These are phyloP conservation scores for Pestalotiopsis sp. DNA, from an alignment of 2,329 filamentous ascomycete genomes.

Conservation along the genomic window DNA sequence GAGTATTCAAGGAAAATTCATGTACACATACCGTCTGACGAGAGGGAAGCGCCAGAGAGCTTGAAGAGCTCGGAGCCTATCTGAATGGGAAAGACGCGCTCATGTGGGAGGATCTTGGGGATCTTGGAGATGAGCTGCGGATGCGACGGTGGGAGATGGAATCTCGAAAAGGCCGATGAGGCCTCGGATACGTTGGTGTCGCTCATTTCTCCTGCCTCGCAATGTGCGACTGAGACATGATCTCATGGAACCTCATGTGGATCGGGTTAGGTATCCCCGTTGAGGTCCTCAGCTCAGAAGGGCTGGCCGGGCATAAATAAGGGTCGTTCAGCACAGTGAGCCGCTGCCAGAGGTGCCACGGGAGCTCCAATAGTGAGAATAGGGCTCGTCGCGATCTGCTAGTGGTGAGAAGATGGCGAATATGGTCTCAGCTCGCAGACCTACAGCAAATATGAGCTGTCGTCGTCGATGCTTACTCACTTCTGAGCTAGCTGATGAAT, in stretches of 20 bases:
- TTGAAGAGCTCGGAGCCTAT: constrained; percentile 74
- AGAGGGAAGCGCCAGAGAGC: constrained; percentile 72
- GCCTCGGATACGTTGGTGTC: constrained; percentile 29
- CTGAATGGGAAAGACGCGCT: constrained; percentile 75
- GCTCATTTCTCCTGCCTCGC: constrained; percentile 25
- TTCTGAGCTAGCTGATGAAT: neutral
- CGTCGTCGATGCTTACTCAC: neutral
- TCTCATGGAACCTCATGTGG: neutral
- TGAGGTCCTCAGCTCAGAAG: neutral
- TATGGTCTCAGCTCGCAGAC: too few relatives aligned
- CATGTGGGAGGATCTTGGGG: constrained; percentile 63
- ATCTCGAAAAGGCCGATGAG: constrained; percentile 21
- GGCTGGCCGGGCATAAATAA: neutral
- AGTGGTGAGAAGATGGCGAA: too few relatives aligned
- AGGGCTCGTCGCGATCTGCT: neutral
- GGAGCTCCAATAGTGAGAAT: too few relatives aligned
- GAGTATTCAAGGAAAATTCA: neutral
- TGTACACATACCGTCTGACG: constrained; percentile 65
- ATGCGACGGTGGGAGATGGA: constrained; percentile 30
- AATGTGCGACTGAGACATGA: constrained; percentile 5
- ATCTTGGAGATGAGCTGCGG: constrained; percentile 46
- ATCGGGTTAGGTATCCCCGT: neutral
- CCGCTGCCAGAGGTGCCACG: neutral
- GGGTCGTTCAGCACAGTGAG: neutral
- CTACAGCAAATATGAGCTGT: too few relatives aligned